A percentile compares a stretch with the other conserved stretches of the same genome.
phyloP scores from a whole-genome alignment of 371 early-diverging fungal species.

The Mucor velutinosus region DNA sequence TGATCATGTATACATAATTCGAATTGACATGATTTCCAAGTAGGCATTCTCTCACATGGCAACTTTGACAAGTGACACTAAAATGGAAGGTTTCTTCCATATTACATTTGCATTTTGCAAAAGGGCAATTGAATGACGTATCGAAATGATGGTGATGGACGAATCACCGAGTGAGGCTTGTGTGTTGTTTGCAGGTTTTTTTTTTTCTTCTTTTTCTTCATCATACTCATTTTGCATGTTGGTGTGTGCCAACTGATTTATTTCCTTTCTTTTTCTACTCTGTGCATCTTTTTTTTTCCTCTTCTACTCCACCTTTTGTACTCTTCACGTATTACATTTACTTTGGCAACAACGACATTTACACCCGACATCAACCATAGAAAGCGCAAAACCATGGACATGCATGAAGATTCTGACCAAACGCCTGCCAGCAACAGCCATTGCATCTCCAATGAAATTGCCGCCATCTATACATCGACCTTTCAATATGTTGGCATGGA shows the following conservation, averaged over 20 bases:
- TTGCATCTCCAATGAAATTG: background rate
- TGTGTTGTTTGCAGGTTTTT: background rate
- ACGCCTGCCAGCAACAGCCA: background rate
- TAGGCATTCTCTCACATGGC: no score
- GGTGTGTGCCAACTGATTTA: background rate
- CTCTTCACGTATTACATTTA: background rate
- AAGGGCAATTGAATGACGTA: background rate
- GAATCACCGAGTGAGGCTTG: conserved; percentile 2
- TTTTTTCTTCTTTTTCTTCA: background rate
- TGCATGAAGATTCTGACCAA: background rate
- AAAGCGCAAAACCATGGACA: background rate
- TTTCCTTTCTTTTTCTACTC: no score
- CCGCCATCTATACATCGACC: conserved; percentile 15
- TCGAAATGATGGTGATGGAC: background rate
- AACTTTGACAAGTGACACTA: background rate
- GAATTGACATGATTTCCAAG: no score
- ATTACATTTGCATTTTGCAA: background rate
- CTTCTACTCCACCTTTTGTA: background rate
- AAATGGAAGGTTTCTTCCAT: background rate
- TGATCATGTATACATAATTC: background rate
- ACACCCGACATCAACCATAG: background rate
- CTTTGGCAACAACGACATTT: background rate
- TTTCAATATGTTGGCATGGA: conserved; percentile 23
- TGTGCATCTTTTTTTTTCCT: background rate
- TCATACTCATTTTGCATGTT: background rate